Evolutionary conservation across 805 yeast genomes (phyloP).

Genomic region (Candida oleophila): DNA sequence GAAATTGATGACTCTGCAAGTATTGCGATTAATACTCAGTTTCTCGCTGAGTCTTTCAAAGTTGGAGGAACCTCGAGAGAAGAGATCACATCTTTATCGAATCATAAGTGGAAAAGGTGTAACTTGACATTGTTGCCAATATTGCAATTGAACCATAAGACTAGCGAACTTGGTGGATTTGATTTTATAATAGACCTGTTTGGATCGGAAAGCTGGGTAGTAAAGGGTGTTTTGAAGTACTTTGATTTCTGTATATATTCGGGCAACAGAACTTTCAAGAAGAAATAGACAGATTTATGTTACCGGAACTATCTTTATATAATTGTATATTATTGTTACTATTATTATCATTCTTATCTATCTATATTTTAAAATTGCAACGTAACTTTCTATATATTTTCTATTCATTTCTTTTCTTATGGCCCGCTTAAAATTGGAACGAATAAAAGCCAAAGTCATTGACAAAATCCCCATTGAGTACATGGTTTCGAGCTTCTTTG

Average conservation of each 20-base stretch:
- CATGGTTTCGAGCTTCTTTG: conserved; percentile 15
- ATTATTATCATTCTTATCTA: conserved; percentile 8
- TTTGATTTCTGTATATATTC: conserved; percentile 35
- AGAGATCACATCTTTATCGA: conserved; percentile 10
- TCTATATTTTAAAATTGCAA: neutral
- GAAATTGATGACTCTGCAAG: conserved; percentile 10
- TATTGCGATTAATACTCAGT: conserved; percentile 27
- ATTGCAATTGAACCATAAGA: conserved; percentile 28
- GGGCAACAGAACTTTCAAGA: conserved; percentile 33
- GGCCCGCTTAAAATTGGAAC: conserved; percentile 1
- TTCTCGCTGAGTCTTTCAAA: conserved; percentile 32
- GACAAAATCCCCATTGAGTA: conserved; percentile 21
- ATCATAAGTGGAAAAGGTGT: conserved; percentile 40
- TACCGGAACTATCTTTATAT: neutral
- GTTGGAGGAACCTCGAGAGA: conserved; percentile 2
- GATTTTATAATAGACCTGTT: conserved; percentile 22
- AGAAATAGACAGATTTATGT: conserved; percentile 4
- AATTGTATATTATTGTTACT: neutral
- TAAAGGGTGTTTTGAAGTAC: conserved; percentile 16
- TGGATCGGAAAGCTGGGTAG: conserved; percentile 10
- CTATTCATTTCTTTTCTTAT: neutral
- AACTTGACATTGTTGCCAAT: conserved; percentile 36
- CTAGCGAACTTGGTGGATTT: conserved; percentile 31
- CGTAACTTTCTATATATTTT: neutral
- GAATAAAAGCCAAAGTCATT: conserved; percentile 22